Evolutionary conservation across 768 basidiomycete genomes (phyloP), one percentile per base, ranked within the genome.

Genomic region (Tulasnella sp.): DNA sequence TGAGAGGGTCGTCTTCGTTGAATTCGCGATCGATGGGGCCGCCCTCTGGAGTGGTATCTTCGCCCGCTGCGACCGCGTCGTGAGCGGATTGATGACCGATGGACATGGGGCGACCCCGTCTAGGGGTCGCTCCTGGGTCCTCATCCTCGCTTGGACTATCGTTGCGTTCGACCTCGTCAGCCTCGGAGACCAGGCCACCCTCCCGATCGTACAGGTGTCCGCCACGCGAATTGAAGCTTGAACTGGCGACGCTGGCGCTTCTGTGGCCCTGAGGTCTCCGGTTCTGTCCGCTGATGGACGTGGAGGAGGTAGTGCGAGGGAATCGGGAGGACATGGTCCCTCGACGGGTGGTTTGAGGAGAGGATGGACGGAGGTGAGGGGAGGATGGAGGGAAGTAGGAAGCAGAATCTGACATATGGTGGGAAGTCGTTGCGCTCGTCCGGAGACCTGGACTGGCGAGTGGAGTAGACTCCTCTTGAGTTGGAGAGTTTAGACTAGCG

Each of bases 1-100:
- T 99, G 81, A 97, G 93, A 4, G 92, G 94, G 83, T 97, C 96
- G 40, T 92, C 92, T n/a, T 92, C 93, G n/a, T 80, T 82, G 78
- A 82, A 82, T 71, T 81, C 79, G 39, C 78, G 80, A 44, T 80
- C 80, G 58, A 75, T 56, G 10, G 76, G 71, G 8, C 62, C 72
- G n/a, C 58, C 71, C 58, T 46, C 77, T 18, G 78, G 77, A 19
- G 36, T 71, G 31, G 78, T 77, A 31, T 71, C 77, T 36, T 79
- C 78, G 42, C 71, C 78, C 36, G 71, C 71, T 38, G 39, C 56
- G 39, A 77, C 52, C 31, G 76, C 76, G n/a, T 77, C 76, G 56
- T 77, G 58, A 34, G n/a, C n/a, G 27, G 76, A 77, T 40, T 44
- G 46, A 75, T 40, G 39, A 38, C 75, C 62, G 68, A 74, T 58